These are phyloP conservation scores for Aureobasidium sp. DNA, from an alignment of 2,329 filamentous ascomycete genomes.

Conservation along the genomic window DNA sequence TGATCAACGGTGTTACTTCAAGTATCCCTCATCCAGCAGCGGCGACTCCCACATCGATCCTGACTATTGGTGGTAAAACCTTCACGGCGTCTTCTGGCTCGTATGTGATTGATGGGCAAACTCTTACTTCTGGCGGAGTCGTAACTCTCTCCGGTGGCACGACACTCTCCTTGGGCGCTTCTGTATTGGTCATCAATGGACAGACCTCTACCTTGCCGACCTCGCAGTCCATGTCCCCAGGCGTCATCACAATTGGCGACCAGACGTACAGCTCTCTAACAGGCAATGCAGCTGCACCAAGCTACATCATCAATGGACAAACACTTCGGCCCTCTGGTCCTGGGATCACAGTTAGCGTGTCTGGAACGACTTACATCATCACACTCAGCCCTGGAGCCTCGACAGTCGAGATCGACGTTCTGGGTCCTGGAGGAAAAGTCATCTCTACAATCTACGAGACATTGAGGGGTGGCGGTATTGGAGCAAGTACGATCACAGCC, in stretches of 20 bases:
- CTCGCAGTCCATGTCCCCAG: constrained; percentile 23
- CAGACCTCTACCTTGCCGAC: constrained; percentile 6
- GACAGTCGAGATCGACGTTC: constrained; percentile 29
- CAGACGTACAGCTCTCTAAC: constrained; percentile 26
- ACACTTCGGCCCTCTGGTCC: constrained; percentile 32
- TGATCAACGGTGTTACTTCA: constrained; percentile 29
- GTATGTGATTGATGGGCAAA: constrained; percentile 15
- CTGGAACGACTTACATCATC: constrained; percentile 25
- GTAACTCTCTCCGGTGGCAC: constrained; percentile 14
- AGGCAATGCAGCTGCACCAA: constrained; percentile 21
- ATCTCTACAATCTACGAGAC: constrained; percentile 27
- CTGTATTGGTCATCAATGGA: constrained; percentile 35
- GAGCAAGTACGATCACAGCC: neutral
- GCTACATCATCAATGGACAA: constrained; percentile 35
- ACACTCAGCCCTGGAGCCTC: constrained; percentile 32
- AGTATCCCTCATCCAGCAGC: constrained; percentile 16
- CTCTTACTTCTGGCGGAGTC: constrained; percentile 14
- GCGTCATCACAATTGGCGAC: constrained; percentile 27
- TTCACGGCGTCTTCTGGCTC: constrained; percentile 14
- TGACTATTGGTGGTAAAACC: constrained; percentile 25
- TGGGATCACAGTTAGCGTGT: constrained; percentile 24
- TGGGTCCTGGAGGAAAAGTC: constrained; percentile 27
- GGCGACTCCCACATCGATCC: constrained; percentile 26
- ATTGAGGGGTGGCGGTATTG: constrained; percentile 18
- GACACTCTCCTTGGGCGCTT: constrained; percentile 29